Conservation (phyloP, 176 grass and related monocot genomes). For the Chloris gayana region DNA sequence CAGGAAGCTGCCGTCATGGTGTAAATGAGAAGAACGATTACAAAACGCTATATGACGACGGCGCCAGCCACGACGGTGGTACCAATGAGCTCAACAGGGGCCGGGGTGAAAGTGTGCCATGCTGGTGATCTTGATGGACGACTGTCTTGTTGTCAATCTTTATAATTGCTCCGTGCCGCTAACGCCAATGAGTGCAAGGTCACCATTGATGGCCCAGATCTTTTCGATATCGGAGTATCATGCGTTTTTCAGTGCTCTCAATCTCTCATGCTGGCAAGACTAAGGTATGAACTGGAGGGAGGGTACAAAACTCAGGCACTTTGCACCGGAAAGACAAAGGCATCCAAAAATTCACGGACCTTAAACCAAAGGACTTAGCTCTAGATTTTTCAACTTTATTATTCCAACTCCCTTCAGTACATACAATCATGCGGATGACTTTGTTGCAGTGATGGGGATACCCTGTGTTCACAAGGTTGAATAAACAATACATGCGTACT, state of each 20-base stretch:
- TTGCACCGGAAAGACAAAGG: background rate
- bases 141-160: background rate
- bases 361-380: background rate
- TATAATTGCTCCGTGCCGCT: background rate
- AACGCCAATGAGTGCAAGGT: too few species aligned
- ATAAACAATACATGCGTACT: slow-evolving; percentile 17
- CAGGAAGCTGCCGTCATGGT: background rate
- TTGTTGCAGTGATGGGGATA: background rate
- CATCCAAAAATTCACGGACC: background rate
- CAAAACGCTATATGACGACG: background rate
- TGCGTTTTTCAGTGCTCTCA: background rate
- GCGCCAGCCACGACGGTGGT: background rate
- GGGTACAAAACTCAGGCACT: background rate
- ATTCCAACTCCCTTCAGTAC: background rate
- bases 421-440: background rate
- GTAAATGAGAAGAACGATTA: background rate
- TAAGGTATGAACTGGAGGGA: background rate
- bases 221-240: background rate
- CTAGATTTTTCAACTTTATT: background rate
- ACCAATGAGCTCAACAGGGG: background rate
- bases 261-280: background rate
- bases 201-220: background rate
- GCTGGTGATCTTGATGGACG: background rate
- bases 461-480: background rate
- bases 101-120: background rate